These are phyloP conservation scores for Globisporangium radiosum DNA, from an alignment of 352 stramenopile species.

Conservation along the genomic window DNA sequence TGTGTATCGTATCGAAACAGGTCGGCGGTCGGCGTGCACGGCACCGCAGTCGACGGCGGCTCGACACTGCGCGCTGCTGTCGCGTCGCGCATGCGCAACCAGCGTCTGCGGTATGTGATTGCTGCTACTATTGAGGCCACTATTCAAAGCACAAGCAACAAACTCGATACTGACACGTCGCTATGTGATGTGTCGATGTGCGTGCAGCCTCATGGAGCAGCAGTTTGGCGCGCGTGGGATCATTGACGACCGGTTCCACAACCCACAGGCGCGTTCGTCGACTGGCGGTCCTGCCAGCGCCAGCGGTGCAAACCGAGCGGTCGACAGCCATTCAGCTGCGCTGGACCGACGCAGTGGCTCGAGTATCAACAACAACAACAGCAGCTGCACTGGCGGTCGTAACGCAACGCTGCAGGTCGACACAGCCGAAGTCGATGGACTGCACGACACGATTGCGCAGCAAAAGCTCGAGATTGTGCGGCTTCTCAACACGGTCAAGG, in stretches of 20 bases:
- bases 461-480: conserved; percentile 83
- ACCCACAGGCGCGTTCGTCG: conserved; percentile 13
- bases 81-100: conserved; percentile 78
- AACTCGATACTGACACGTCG: too few species aligned
- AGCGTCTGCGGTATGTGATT: conserved; percentile 41
- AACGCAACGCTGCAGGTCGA: neutral
- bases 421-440: conserved; percentile 24
- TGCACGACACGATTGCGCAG: conserved; percentile 53
- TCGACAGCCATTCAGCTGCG: neutral
- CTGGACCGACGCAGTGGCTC: neutral
- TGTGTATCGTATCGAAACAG: conserved; percentile 12
- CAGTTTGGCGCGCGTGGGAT: conserved; percentile 46
- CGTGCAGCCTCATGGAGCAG: conserved; percentile 69
- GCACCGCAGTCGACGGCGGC: conserved; percentile 62
- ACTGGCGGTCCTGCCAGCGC: neutral
- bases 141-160: too few species aligned
- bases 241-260: conserved; percentile 24
- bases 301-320: neutral
- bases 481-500: conserved; percentile 79
- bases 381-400: neutral
- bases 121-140: neutral
- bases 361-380: neutral
- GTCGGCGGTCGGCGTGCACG: conserved; percentile 43
- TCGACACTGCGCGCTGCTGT: conserved; percentile 73
- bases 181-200: neutral